A percentile compares a stretch with the other conserved stretches of the same genome.
Conservation (phyloP, 371 early-diverging fungal genomes). For the Funneliformis caledonium region DNA sequence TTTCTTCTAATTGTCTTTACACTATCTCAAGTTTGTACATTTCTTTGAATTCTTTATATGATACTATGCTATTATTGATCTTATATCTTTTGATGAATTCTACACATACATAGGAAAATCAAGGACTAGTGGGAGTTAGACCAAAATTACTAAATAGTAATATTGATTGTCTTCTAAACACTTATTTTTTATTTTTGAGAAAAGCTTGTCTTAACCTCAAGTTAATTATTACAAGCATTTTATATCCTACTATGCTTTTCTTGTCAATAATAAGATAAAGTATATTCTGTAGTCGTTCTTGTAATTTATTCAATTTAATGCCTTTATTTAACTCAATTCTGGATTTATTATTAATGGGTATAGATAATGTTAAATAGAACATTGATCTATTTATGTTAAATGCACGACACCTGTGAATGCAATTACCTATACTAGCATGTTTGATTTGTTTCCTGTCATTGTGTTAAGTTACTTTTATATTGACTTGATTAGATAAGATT, state of each 20-base stretch:
- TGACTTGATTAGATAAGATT: not conserved
- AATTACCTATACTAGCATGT: not conserved
- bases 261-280: not conserved
- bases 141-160: not conserved
- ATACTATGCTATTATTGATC: not conserved
- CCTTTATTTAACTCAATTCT: not conserved
- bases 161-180: not conserved
- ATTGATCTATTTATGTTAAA: not conserved
- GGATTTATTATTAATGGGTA: not conserved
- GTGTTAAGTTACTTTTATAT: not conserved
- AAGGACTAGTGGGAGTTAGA: rapidly evolving
- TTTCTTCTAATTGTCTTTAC: too few relatives aligned
- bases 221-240: not conserved
- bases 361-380: not conserved
- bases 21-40: not conserved
- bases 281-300: not conserved
- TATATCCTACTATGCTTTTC: not conserved
- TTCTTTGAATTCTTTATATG: not conserved
- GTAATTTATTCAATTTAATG: not conserved
- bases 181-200: not conserved
- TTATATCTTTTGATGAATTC: too few relatives aligned
- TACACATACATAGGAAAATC: too few relatives aligned
- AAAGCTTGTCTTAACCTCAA: not conserved
- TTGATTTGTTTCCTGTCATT: not conserved
- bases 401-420: not conserved